Percentiles rank a stretch among this genome's conserved stretches.
Conservation (phyloP, 1,284 basidiomycete species). For the Ustilago sp. region DNA sequence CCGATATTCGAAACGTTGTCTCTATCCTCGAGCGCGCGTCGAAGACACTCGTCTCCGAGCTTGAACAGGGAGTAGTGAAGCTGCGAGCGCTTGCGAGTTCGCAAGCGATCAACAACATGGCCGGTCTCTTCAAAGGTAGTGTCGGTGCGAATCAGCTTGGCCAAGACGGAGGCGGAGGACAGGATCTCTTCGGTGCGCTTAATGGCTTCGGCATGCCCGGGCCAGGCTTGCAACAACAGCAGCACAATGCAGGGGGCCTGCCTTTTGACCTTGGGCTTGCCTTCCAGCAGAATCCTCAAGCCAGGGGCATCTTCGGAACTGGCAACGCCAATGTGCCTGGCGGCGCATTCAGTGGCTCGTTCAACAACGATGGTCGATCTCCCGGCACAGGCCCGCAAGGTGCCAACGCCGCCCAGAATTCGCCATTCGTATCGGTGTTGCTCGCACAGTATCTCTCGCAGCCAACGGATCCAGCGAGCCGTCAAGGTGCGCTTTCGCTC, state of each 20-base stretch:
- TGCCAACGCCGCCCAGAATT: conserved; percentile 15
- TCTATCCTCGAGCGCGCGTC: conserved; percentile 36
- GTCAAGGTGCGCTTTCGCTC: conserved; percentile 35
- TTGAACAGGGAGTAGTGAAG: conserved; percentile 34
- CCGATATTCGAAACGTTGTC: conserved; percentile 41
- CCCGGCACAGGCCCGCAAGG: conserved; percentile 17
- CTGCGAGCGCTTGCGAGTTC: conserved; percentile 30
- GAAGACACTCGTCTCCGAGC: conserved; percentile 31
- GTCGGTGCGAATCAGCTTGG: conserved; percentile 13
- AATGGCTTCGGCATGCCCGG: conserved; percentile 24
- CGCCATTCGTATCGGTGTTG: conserved; percentile 38
- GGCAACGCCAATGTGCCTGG: conserved; percentile 8
- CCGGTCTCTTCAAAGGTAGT: conserved; percentile 11
- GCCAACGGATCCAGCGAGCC: conserved; percentile 20
- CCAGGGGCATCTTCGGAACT: conserved; percentile 21
- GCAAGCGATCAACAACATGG: conserved; percentile 23
- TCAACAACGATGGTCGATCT: conserved; percentile 14
- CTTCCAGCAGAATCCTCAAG: conserved; percentile 23
- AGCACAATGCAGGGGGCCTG: conserved; percentile 10
- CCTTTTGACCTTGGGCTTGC: conserved; percentile 33
- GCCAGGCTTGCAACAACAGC: conserved; percentile 22
- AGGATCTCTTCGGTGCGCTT: conserved; percentile 33
- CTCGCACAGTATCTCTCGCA: conserved; percentile 52
- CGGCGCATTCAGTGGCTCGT: conserved; percentile 19
- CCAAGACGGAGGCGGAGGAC: conserved; percentile 7